Evolutionary conservation across 208 protist genomes (phyloP), one percentile per base, ranked within the genome.

Genomic region (Leishmania aethiopica): DNA sequence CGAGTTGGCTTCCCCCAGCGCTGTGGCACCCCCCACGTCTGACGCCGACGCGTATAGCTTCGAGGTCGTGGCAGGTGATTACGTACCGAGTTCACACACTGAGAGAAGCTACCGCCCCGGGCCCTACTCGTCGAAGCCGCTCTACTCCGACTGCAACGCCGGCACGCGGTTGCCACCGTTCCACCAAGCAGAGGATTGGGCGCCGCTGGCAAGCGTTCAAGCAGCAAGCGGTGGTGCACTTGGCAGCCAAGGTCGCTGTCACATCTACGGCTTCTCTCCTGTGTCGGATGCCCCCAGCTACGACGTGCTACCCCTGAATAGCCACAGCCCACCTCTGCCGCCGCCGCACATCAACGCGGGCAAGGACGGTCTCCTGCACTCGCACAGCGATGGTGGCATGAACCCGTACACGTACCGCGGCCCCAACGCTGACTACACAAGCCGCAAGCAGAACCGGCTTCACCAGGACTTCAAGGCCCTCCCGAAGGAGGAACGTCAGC

Each of bases 381-480:
- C 40, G 3, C 47, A 57, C 55, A 57, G 60, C 5, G 60, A 49
- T n/a, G 55, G 55, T 2, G 70, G 59, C 22, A 32, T 71, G 15
- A 84, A 81, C 75, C 87, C 78, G 4, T 89, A 84, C 80, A 86
- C 85, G 57, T 89, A 88, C 78, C 81, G 81, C 75, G 86, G 86
- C 72, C 83, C 77, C 19, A 84, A 86, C 74, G 81, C 51, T n/a
- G 78, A 83, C 53, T 78, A 83, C 77, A 47, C 51, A 47, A 80
- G 70, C 76, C 75, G 81, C n/a, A 78, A 82, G 66, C 89, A 82
- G 40, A 77, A 82, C 42, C 71, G 90, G 0, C 81, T 90, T 6
- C 90, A 92, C 76, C 87, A 92, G n/a, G 87, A 91, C 77, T 95
- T 93, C 83, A 95, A 95, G 80, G 80, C 90, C 6, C 90, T 95